Base-by-base conservation (phyloP, 2,329 filamentous ascomycete genomes). In the Neonectria hederae region DNA sequence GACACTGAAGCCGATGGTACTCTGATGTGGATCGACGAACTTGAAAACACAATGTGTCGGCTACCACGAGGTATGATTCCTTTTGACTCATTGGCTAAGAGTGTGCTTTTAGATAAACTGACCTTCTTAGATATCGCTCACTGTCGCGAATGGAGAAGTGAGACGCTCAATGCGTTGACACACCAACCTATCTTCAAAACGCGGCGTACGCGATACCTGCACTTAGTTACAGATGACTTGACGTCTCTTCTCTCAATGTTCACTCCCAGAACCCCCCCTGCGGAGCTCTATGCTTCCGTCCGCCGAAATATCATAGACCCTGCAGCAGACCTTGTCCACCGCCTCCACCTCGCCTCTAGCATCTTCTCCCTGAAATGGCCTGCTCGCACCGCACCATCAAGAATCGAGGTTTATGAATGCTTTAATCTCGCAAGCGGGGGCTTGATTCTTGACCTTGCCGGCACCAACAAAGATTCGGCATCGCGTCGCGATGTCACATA, bases 361-460 rank as follows among this genome's bases (percentile, higher is more conserved):
- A 66, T 79, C 30, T 80, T 71, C 64, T 77, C 77, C 13, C 66
- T 80, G 26, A 80, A 79, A 46, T 80, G 78, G 78, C 77, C 78
- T 8, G 76, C 77, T 40, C 74, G 77, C 35, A 77, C 73, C 26
- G 77, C 78, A 1, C 69, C 76, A n/a, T 69, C 76, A 11, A 74
- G 78, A 32, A 64, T 80, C 2, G 78, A 80, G 59, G 74, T 77
- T 10, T 80, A 80, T 57, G 77, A 80, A 51, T 80, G 78, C 56
- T 65, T 76, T 52, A 76, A 80, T 54, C 70, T 80, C 30, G 76
- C 77, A 3, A 76, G 66, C 42, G 73, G 72, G 4, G 78, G 78
- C 5, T 48, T 69, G 22, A 42, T 71, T 8, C 55, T 79, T 17
- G 74, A 77, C 32, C 69, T 79, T 9, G 65, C 66, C 54, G 75